These are phyloP conservation scores for Rutstroemia sp. DNA, from an alignment of 2,329 filamentous ascomycete species.

Conservation along the genomic window DNA sequence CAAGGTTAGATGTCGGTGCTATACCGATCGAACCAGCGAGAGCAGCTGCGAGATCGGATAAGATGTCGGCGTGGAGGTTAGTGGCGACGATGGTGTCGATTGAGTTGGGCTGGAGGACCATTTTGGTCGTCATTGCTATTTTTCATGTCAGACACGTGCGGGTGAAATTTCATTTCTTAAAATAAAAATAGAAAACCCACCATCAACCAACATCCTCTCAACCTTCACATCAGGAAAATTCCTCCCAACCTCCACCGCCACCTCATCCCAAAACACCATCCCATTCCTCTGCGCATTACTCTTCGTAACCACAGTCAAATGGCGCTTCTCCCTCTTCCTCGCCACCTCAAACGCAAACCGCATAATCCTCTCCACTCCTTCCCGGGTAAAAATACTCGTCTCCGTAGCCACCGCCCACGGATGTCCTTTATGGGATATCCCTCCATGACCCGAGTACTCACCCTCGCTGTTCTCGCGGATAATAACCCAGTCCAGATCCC, in stretches of 20 bases:
- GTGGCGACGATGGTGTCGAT: slow-evolving; percentile 58
- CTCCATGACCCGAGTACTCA: slow-evolving; percentile 42
- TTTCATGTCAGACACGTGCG: neutral
- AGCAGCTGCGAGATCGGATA: slow-evolving; percentile 63
- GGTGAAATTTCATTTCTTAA: neutral
- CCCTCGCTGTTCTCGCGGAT: slow-evolving; percentile 60
- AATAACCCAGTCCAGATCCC: slow-evolving; percentile 58
- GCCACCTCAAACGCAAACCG: slow-evolving; percentile 55
- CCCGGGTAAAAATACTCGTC: slow-evolving; percentile 53
- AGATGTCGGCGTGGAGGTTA: slow-evolving; percentile 57
- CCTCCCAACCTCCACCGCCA: slow-evolving; percentile 53
- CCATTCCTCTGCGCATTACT: slow-evolving; percentile 59
- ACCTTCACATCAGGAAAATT: slow-evolving; percentile 50
- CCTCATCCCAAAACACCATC: slow-evolving; percentile 61
- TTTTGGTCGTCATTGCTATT: slow-evolving; percentile 34
- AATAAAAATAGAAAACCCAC: neutral
- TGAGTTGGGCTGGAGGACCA: slow-evolving; percentile 51
- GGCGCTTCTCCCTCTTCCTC: slow-evolving; percentile 44
- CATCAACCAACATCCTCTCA: slow-evolving; percentile 39
- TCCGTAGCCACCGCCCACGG: slow-evolving; percentile 55
- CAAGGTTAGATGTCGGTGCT: slow-evolving; percentile 61
- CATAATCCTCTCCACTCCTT: slow-evolving; percentile 52
- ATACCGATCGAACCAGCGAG: slow-evolving; percentile 66
- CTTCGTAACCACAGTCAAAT: slow-evolving; percentile 57
- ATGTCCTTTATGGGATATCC: slow-evolving; percentile 47